These are phyloP conservation scores for Metschnikowia dekortorum DNA, from an alignment of 805 yeast species.

Conservation along the genomic window DNA sequence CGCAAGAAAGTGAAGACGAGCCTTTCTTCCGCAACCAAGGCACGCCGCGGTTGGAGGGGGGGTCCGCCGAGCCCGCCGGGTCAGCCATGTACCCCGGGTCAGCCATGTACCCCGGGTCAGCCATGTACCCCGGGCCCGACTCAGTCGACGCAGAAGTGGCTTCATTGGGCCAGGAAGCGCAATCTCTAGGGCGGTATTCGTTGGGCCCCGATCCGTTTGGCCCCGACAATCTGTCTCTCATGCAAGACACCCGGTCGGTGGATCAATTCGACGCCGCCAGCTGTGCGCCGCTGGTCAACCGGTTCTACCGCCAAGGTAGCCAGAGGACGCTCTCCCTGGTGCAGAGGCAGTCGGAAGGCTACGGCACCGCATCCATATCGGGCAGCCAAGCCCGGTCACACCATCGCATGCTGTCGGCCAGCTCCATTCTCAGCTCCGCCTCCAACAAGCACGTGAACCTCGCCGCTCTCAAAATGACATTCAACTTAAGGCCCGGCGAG, in stretches of 20 bases:
- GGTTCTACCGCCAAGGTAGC: neutral
- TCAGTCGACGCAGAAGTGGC: neutral
- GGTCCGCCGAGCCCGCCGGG: neutral
- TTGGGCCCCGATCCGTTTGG: neutral
- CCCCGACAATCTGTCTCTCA: neutral
- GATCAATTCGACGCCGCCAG: conserved; percentile 2
- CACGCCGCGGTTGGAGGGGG: too few relatives aligned
- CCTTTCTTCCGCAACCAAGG: neutral
- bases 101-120: neutral
- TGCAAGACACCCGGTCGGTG: neutral
- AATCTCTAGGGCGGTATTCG: neutral
- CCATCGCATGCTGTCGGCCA: conserved; percentile 23
- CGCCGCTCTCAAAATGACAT: conserved; percentile 32
- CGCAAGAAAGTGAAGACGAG: neutral
- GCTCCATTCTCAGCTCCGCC: conserved; percentile 31
- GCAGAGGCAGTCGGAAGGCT: neutral
- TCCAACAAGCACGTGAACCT: conserved; percentile 35
- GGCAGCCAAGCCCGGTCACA: conserved; percentile 3
- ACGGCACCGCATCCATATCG: neutral
- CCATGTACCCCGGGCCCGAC: neutral
- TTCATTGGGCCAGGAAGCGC: neutral
- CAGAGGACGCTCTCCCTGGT: neutral
- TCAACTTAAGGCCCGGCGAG: conserved; percentile 41
- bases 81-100: too few relatives aligned
- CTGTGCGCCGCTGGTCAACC: neutral